Conservation (phyloP, 1,284 basidiomycete species). For the Microbotryum scabiosae region DNA sequence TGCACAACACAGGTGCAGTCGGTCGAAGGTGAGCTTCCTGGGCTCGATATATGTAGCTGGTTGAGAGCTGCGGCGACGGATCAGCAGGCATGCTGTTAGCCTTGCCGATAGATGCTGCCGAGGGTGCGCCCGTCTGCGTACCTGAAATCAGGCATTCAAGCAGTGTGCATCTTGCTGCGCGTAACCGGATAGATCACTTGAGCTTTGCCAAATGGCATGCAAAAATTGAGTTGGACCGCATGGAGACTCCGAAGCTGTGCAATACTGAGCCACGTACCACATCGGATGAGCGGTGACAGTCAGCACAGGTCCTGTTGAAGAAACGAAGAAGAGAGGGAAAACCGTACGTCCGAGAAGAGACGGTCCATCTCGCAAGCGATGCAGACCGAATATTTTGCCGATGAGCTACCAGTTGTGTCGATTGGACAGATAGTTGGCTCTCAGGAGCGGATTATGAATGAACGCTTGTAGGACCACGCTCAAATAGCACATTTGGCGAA, state of each 20-base stretch:
- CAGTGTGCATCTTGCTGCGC: conserved; percentile 93
- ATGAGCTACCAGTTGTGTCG: conserved; percentile 58
- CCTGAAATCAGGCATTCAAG: conserved; percentile 48
- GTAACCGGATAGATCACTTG: conserved; percentile 74
- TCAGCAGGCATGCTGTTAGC: conserved; percentile 37
- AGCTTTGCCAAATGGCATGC: conserved; percentile 75
- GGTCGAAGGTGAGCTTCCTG: conserved; percentile 32
- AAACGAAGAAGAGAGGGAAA: background rate
- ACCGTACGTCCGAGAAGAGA: conserved; percentile 72
- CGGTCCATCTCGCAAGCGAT: conserved; percentile 92
- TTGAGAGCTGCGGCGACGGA: conserved; percentile 59
- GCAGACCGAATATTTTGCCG: conserved; percentile 54
- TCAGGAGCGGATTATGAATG: conserved; percentile 80
- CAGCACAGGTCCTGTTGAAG: background rate
- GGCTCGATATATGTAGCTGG: conserved; percentile 16
- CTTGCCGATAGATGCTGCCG: background rate
- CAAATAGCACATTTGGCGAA: conserved; percentile 91
- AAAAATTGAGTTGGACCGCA: conserved; percentile 79
- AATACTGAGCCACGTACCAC: conserved; percentile 49
- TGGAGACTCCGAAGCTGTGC: conserved; percentile 58
- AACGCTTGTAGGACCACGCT: conserved; percentile 90
- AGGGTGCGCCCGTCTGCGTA: background rate
- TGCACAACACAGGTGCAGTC: conserved; percentile 85
- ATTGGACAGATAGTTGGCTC: conserved; percentile 84
- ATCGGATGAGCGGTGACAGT: conserved; percentile 1